Conservation (phyloP, 2,329 filamentous ascomycete genomes). For the Fusarium sp. region DNA sequence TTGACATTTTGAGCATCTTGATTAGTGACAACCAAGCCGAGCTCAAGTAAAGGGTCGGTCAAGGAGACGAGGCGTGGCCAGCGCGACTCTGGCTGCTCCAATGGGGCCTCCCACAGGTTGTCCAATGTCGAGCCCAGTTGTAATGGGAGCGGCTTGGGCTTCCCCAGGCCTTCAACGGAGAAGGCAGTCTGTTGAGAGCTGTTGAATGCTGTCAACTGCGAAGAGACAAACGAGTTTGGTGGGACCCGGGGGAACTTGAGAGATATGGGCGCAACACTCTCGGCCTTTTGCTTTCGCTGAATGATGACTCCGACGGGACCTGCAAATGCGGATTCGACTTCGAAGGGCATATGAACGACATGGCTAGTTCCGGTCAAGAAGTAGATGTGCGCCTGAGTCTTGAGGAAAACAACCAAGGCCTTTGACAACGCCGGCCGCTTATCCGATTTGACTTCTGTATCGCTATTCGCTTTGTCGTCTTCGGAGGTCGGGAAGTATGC, state of each 20-base stretch:
- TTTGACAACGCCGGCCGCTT: conserved; percentile 59
- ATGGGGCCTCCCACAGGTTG: conserved; percentile 67
- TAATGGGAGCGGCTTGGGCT: conserved; percentile 65
- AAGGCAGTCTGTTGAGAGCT: conserved; percentile 65
- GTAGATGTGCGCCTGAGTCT: conserved; percentile 92
- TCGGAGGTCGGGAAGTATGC: conserved; percentile 79
- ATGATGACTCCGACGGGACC: conserved; percentile 87
- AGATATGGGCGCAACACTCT: conserved; percentile 63
- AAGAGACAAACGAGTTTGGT: conserved; percentile 85
- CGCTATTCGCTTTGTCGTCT: conserved; percentile 44
- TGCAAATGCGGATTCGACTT: conserved; percentile 88
- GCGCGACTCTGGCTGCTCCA: conserved; percentile 67
- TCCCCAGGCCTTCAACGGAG: conserved; percentile 68
- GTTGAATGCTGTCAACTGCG: conserved; percentile 69
- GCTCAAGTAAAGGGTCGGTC: conserved; percentile 85
- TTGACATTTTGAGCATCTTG: conserved; percentile 56
- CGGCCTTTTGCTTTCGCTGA: conserved; percentile 77
- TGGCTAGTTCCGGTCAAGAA: conserved; percentile 90
- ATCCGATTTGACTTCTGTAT: conserved; percentile 18
- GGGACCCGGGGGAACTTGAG: conserved; percentile 73
- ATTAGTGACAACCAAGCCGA: conserved; percentile 82
- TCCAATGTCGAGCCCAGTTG: conserved; percentile 67
- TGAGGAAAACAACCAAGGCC: conserved; percentile 90
- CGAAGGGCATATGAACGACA: conserved; percentile 93
- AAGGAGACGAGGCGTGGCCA: conserved; percentile 85